Conservation (phyloP, 306 rosid genomes). For the Vigna trinervia region DNA sequence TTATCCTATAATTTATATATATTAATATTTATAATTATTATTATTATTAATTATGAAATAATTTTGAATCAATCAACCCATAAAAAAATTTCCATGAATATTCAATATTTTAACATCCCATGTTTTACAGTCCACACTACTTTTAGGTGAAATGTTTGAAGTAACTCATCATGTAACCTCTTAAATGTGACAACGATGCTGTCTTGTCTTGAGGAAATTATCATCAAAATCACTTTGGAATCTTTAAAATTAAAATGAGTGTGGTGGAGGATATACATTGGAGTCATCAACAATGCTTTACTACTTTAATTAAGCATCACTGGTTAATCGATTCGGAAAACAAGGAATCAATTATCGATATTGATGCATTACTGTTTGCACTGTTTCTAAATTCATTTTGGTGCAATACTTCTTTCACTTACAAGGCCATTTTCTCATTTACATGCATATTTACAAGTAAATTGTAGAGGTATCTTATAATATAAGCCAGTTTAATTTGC, state of each 20-base stretch:
- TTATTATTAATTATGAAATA: no score
- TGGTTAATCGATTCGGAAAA: not conserved
- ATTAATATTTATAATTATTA: no score
- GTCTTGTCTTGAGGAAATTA: constrained; percentile 29
- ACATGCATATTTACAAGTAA: no score
- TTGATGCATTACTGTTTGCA: not conserved
- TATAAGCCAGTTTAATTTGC: no score
- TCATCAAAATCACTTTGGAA: constrained; percentile 37
- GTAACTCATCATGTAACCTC: not conserved
- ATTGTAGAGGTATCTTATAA: no score
- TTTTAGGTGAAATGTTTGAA: not conserved
- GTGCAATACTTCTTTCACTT: not conserved
- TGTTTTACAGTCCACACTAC: no score
- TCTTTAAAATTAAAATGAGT: constrained; percentile 34
- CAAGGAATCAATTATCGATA: constrained; percentile 8
- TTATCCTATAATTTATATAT: no score
- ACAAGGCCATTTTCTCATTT: no score
- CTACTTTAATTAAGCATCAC: constrained; percentile 37
- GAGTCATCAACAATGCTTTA: constrained; percentile 35
- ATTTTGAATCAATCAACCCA: no score
- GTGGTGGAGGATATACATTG: constrained; percentile 12
- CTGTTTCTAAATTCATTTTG: not conserved
- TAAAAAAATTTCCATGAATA: no score
- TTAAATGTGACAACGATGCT: not conserved
- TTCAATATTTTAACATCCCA: no score